These are phyloP conservation scores for Meyerozyma smithsonii DNA, from an alignment of 1,139 yeast species.

Conservation along the genomic window DNA sequence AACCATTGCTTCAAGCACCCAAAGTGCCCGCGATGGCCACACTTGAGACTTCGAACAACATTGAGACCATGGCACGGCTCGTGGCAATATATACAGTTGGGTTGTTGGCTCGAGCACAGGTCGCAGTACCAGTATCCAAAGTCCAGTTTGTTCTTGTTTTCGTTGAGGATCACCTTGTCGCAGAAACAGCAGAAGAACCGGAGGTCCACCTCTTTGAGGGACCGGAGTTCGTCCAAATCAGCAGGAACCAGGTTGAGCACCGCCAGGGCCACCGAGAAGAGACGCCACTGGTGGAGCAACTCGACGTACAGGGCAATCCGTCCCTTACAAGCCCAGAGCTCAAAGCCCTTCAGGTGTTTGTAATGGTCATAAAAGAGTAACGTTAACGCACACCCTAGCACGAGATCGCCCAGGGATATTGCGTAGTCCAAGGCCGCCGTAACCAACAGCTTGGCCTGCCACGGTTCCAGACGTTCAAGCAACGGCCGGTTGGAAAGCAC, in stretches of 20 bases:
- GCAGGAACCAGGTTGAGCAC: conserved; percentile 46
- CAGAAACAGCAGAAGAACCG: conserved; percentile 70
- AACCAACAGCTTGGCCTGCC: not conserved
- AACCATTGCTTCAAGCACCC: conserved; percentile 81
- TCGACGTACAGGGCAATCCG: conserved; percentile 59
- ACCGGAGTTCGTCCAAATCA: conserved; percentile 34
- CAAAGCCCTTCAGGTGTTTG: conserved; percentile 11
- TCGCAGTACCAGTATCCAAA: conserved; percentile 87
- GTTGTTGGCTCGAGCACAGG: conserved; percentile 54
- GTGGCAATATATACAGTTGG: conserved; percentile 75
- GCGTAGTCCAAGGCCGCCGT: conserved; percentile 39
- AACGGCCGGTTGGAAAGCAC: not conserved
- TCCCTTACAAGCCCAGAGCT: conserved; percentile 33
- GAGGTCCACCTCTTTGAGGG: conserved; percentile 50
- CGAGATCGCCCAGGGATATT: conserved; percentile 58
- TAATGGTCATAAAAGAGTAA: conserved; percentile 46
- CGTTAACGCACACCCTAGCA: conserved; percentile 57
- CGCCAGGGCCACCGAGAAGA: conserved; percentile 56
- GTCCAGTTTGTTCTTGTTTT: conserved; percentile 40
- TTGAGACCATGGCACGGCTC: conserved; percentile 73
- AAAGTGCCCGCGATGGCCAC: conserved; percentile 89
- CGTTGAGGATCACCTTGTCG: conserved; percentile 59
- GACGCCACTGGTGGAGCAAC: conserved; percentile 44
- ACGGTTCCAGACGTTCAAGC: not conserved
- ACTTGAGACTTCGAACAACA: conserved; percentile 56